These are phyloP conservation scores for Myochromella boudieri DNA, from an alignment of 768 basidiomycete genomes.

Conservation along the genomic window DNA sequence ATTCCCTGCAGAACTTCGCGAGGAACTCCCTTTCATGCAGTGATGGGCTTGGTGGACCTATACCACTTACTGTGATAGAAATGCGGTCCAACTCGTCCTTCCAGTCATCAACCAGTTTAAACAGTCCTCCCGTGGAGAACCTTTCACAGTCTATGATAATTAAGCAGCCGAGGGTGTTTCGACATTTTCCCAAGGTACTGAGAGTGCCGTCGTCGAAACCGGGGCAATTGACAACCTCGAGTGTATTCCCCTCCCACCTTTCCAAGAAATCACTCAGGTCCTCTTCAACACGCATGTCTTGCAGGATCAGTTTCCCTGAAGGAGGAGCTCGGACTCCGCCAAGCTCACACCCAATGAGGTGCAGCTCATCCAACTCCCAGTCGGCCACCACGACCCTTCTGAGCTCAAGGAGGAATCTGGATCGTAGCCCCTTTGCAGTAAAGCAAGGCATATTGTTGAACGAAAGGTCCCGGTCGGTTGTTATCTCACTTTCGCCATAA, in stretches of 20 bases:
- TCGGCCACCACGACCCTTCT: neutral
- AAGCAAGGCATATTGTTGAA: too few species aligned
- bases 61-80: too few species aligned
- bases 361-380: neutral
- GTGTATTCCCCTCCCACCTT: neutral
- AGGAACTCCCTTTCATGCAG: too few species aligned
- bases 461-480: too few species aligned
- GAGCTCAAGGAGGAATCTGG: neutral
- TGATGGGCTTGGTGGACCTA: too few species aligned
- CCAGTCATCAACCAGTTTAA: too few species aligned
- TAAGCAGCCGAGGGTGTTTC: neutral
- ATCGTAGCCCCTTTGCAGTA: neutral
- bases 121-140: neutral
- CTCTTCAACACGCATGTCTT: neutral
- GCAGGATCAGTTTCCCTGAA: neutral
- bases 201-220: neutral
- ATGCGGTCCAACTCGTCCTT: too few species aligned
- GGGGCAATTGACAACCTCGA: neutral
- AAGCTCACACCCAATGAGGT: neutral
- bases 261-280: neutral
- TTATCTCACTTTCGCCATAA: too few species aligned
- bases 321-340: neutral
- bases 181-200: neutral
- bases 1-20: too few species aligned
- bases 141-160: neutral